Conservation (phyloP, 169 alveolate species). For the Eimeria zaria region DNA sequence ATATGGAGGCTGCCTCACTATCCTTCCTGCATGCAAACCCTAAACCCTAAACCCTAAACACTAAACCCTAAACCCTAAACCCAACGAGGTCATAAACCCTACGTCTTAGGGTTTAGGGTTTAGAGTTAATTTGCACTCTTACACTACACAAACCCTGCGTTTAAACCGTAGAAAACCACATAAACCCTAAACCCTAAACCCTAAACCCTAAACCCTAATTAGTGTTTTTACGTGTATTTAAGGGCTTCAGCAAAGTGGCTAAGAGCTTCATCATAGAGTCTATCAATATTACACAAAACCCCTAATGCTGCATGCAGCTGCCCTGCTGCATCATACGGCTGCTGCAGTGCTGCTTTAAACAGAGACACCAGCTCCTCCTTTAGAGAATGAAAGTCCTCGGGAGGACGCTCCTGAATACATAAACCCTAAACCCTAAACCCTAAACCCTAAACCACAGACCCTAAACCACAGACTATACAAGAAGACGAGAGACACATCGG, state of each 20-base stretch:
- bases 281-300: conserved; percentile 92
- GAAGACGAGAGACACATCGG: not conserved
- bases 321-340: conserved; percentile 88
- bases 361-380: conserved; percentile 84
- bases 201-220: conserved; percentile 36
- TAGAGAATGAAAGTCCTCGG: conserved; percentile 83
- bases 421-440: conserved; percentile 36
- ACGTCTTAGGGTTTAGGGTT: not conserved
- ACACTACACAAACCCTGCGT: too few species aligned
- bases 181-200: conserved; percentile 47
- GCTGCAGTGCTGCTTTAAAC: conserved; percentile 87
- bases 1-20: conserved; percentile 91
- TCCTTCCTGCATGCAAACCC: conserved; percentile 85
- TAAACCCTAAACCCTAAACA: conserved; percentile 32
- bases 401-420: conserved; percentile 63
- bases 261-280: conserved; percentile 92
- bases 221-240: conserved; percentile 20
- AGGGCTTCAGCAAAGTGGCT: conserved; percentile 73
- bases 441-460: conserved; percentile 22
- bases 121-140: not conserved
- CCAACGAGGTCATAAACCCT: not conserved
- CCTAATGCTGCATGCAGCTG: conserved; percentile 91
- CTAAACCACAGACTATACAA: not conserved
- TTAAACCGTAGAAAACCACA: too few species aligned
- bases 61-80: conserved; percentile 28